Conservation (phyloP, 2,329 filamentous ascomycete genomes). For the Dactylellina parvicollis region DNA sequence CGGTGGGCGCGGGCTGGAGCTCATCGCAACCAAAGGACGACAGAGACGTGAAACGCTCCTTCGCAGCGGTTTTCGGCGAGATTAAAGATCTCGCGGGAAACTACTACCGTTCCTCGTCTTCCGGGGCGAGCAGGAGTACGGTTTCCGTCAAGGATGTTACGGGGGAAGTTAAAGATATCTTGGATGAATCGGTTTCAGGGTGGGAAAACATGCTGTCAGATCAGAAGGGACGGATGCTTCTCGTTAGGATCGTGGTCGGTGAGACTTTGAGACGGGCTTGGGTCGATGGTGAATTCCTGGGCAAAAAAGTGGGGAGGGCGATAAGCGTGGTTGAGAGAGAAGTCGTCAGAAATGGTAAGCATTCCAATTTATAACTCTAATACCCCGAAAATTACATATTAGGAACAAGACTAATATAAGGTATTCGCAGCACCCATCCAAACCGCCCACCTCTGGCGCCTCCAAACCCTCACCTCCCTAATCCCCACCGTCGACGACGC, state of each 20-base stretch:
- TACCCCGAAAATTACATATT: neutral
- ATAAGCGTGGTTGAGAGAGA: constrained; percentile 17
- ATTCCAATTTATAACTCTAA: neutral
- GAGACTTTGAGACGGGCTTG: constrained; percentile 20
- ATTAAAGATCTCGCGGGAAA: constrained; percentile 37
- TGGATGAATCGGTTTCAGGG: constrained; percentile 14
- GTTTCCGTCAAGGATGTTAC: neutral
- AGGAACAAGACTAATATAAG: neutral
- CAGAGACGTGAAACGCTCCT: constrained; percentile 31
- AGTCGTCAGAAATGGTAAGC: constrained; percentile 5
- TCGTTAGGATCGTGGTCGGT: constrained; percentile 8
- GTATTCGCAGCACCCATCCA: constrained; percentile 6
- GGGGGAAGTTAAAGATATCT: constrained; percentile 26
- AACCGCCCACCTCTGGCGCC: constrained; percentile 28
- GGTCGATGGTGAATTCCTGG: constrained; percentile 20
- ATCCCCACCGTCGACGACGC: neutral
- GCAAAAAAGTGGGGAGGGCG: constrained; percentile 10
- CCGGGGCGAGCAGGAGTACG: neutral
- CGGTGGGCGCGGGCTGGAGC: constrained; percentile 6
- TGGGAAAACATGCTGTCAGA: constrained; percentile 17
- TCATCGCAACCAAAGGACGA: constrained; percentile 33
- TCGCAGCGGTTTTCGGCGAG: constrained; percentile 16
- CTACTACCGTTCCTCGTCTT: constrained; percentile 14
- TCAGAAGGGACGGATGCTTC: constrained; percentile 23
- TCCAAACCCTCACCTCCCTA: constrained; percentile 20